These are phyloP conservation scores for Jackrogersella multiformis DNA, from an alignment of 495 filamentous ascomycete genomes.

Conservation along the genomic window DNA sequence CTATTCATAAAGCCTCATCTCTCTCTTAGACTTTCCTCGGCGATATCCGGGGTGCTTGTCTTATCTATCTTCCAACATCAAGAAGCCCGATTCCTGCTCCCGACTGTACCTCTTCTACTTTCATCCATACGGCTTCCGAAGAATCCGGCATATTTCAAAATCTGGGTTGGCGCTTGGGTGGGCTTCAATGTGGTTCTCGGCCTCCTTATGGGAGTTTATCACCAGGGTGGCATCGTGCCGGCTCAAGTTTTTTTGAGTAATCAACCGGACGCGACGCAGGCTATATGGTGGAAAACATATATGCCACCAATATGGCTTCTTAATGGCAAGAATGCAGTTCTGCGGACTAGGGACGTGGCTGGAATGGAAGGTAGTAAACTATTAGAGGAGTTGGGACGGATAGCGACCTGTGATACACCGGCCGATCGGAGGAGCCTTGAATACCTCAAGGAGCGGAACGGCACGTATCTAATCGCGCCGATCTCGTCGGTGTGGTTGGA, in stretches of 20 bases:
- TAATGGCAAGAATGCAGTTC: constrained; percentile 72
- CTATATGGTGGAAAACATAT: constrained; percentile 98
- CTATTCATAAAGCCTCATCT: constrained; percentile 68
- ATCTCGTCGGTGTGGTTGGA: constrained; percentile 78
- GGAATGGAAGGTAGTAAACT: constrained; percentile 72
- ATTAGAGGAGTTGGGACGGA: constrained; percentile 63
- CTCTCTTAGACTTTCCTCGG: constrained; percentile 73
- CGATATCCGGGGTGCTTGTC: constrained; percentile 79
- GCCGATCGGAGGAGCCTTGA: constrained; percentile 59
- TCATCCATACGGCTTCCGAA: constrained; percentile 79
- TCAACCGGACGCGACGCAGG: constrained; percentile 69
- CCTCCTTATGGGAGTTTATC: constrained; percentile 87
- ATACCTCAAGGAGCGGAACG: constrained; percentile 61
- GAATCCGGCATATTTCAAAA: constrained; percentile 55
- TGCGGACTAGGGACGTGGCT: constrained; percentile 84
- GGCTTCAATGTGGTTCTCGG: constrained; percentile 83
- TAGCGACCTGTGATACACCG: constrained; percentile 67
- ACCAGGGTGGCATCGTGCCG: constrained; percentile 92
- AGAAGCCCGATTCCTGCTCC: constrained; percentile 92
- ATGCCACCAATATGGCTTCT: constrained; percentile 92
- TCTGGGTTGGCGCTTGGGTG: constrained; percentile 78
- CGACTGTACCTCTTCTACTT: constrained; percentile 86
- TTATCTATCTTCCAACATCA: constrained; percentile 91
- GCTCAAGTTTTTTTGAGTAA: constrained; percentile 73
- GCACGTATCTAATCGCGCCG: constrained; percentile 74